Evolutionary conservation across 2,329 filamentous ascomycete species (phyloP).

Genomic region (Sporothrix brunneoviolacea): DNA sequence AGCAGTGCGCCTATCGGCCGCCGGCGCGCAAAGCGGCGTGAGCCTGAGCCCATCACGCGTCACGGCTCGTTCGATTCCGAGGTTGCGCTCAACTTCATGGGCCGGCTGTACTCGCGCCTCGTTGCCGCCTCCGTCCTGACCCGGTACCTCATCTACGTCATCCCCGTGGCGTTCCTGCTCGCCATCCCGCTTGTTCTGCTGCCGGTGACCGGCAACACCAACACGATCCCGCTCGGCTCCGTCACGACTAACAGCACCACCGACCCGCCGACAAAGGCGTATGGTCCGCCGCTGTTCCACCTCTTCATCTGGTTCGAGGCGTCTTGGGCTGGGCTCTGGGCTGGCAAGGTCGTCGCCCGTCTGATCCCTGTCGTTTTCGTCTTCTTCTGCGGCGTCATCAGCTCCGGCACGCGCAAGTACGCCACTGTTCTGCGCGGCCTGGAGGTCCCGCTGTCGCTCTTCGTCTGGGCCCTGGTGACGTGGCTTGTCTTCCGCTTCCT

Average conservation of each 20-base stretch:
- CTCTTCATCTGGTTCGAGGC: conserved; percentile 65
- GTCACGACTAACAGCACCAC: conserved; percentile 21
- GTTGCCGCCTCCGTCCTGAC: conserved; percentile 57
- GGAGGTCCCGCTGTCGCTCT: conserved; percentile 59
- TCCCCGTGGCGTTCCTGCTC: conserved; percentile 55
- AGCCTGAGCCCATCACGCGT: conserved; percentile 27
- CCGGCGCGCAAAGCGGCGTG: conserved; percentile 39
- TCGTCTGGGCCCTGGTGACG: conserved; percentile 60
- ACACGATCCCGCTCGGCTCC: conserved; percentile 22
- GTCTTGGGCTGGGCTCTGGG: conserved; percentile 62
- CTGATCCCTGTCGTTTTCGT: conserved; percentile 56
- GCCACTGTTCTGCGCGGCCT: conserved; percentile 57
- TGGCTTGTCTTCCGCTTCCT: conserved; percentile 57
- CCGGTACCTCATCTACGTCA: conserved; percentile 61
- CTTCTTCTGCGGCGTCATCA: conserved; percentile 63
- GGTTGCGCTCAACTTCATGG: conserved; percentile 56
- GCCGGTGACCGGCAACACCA: conserved; percentile 34
- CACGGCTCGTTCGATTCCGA: conserved; percentile 43
- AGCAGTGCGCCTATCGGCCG: conserved; percentile 36
- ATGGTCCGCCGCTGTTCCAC: conserved; percentile 47
- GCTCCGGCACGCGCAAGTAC: conserved; percentile 64
- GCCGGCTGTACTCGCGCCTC: conserved; percentile 58
- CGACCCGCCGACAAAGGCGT: conserved; percentile 18
- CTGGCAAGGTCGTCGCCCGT: conserved; percentile 58
- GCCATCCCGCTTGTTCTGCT: conserved; percentile 56